Percentiles rank a stretch among this genome's conserved stretches.
Conservation (phyloP, 148 eudicot species). For the Heliamphora exappendiculata region DNA sequence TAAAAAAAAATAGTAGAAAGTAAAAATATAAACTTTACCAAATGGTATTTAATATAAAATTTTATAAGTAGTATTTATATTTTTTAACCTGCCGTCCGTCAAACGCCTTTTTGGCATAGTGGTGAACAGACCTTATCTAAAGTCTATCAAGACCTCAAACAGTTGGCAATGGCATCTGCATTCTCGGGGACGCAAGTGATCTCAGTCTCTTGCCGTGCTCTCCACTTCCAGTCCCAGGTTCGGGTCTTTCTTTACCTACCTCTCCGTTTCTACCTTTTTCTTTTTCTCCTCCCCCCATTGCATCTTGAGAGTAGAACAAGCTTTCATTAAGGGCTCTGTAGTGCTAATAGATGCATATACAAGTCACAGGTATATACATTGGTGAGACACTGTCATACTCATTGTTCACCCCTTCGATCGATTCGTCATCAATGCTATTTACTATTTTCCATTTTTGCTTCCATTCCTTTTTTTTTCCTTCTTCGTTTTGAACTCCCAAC, state of each 20-base stretch:
- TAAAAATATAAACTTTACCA: too few species aligned
- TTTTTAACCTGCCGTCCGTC: too few species aligned
- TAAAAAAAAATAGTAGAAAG: too few species aligned
- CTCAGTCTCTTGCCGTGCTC: constrained; percentile 1
- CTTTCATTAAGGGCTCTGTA: neutral
- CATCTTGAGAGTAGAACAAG: neutral
- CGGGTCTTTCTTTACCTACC: neutral
- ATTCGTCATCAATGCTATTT: neutral
- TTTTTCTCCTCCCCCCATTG: neutral
- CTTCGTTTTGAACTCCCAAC: neutral
- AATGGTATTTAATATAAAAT: too few species aligned
- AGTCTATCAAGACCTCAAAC: neutral
- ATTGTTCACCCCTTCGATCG: neutral
- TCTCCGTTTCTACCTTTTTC: neutral
- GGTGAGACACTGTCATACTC: neutral
- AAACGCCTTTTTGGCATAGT: too few species aligned
- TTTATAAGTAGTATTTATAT: too few species aligned
- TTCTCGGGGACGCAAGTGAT: neutral
- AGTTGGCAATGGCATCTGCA: neutral
- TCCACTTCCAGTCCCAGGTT: neutral
- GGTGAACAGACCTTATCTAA: neutral
- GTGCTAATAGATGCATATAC: neutral
- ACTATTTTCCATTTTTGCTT: neutral
- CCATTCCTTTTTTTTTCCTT: neutral
- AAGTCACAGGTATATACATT: neutral